A percentile compares a stretch with the other conserved stretches of the same genome.
These are phyloP conservation scores for Podila horticola DNA, from an alignment of 192 early-diverging fungal genomes.

Conservation along the genomic window DNA sequence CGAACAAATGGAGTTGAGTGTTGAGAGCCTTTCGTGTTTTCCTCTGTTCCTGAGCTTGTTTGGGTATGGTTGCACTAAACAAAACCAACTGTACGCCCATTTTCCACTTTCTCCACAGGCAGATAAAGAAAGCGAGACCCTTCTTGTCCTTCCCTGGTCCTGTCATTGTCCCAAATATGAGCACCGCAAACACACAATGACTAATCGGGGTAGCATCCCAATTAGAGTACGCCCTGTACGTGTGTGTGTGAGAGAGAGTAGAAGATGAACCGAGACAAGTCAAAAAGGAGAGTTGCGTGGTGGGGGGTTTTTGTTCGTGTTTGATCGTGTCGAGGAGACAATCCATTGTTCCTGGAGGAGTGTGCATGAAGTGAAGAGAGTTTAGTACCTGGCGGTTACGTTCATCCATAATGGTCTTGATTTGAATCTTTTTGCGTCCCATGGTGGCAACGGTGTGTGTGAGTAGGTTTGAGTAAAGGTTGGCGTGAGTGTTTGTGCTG, in stretches of 20 bases:
- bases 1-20: too few relatives aligned
- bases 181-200: too few relatives aligned
- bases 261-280: background rate
- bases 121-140: too few relatives aligned
- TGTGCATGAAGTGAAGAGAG: background rate
- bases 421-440: slow-evolving; percentile 97
- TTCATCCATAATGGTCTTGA: slow-evolving; percentile 89
- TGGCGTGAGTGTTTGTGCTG: background rate
- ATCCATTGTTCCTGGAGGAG: background rate
- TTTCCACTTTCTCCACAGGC: too few relatives aligned
- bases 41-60: background rate
- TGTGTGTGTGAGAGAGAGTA: background rate
- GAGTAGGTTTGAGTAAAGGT: background rate
- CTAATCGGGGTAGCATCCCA: background rate
- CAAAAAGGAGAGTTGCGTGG: background rate
- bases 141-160: too few relatives aligned
- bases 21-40: background rate
- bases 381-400: slow-evolving; percentile 87
- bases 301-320: too few relatives aligned
- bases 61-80: background rate
- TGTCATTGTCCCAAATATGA: too few relatives aligned
- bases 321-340: background rate
- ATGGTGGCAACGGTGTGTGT: slow-evolving; percentile 55
- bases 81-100: background rate
- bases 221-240: background rate